phyloP scores from a whole-genome alignment of 768 basidiomycete genomes.

The Boletus rufocinnamomeus region DNA sequence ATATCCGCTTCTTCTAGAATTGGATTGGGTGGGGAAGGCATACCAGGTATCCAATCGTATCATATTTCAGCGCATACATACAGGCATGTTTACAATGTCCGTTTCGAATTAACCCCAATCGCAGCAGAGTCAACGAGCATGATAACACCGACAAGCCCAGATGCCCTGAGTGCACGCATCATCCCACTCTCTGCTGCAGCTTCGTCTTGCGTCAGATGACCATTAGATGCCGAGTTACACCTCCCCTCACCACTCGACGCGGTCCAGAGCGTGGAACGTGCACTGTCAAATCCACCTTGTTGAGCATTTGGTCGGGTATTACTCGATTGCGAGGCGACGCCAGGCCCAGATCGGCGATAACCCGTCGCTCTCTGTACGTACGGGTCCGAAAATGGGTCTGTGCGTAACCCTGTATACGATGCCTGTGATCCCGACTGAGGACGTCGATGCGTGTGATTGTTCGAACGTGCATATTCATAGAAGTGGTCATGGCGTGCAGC shows the following conservation, averaged over 20 bases:
- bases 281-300: constrained; percentile 6
- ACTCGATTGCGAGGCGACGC: neutral
- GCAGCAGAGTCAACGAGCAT: constrained; percentile 29
- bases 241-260: constrained; percentile 4
- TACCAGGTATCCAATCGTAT: neutral
- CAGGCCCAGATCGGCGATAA: constrained; percentile 5
- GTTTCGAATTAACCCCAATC: constrained; percentile 17
- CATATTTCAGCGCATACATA: neutral
- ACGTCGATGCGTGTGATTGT: neutral
- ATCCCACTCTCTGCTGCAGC: constrained; percentile 28
- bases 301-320: neutral
- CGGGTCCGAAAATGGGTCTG: constrained; percentile 28
- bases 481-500: constrained; percentile 13
- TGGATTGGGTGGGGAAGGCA: too few relatives aligned
- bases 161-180: constrained; percentile 30
- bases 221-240: constrained; percentile 1
- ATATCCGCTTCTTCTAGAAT: neutral
- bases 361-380: constrained; percentile 34
- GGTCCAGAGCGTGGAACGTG: constrained; percentile 7
- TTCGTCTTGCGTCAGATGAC: constrained; percentile 23
- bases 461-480: constrained; percentile 10
- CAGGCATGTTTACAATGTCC: constrained; percentile 12
- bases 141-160: constrained; percentile 30
- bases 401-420: constrained; percentile 6
- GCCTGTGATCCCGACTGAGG: constrained; percentile 6